Conservation (phyloP, 2,329 filamentous ascomycete species). For the Helicocarpus griseus region DNA sequence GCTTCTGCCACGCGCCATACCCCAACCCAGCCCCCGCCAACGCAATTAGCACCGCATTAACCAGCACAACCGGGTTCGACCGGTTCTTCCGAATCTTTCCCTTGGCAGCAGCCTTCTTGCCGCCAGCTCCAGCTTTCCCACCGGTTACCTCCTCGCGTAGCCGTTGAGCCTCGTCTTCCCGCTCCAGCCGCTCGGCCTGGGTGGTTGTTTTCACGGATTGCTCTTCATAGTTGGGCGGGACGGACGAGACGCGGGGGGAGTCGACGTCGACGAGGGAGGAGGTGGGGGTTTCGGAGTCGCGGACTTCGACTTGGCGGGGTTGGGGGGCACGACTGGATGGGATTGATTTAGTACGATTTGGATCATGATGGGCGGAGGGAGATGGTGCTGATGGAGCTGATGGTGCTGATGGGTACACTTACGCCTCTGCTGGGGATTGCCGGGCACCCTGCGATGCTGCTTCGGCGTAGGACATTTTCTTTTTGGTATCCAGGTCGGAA, state of each 20-base stretch:
- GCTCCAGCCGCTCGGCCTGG: constrained; percentile 36
- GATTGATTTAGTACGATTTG: neutral
- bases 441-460: constrained; percentile 38
- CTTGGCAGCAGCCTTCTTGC: neutral
- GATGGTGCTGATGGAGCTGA: constrained; percentile 16
- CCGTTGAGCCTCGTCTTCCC: constrained; percentile 26
- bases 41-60: constrained; percentile 36
- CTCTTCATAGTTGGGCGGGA: constrained; percentile 32
- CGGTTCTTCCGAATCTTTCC: constrained; percentile 29
- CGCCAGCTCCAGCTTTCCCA: too few species aligned
- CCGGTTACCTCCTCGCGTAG: constrained; percentile 14
- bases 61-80: constrained; percentile 38
- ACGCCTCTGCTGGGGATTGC: constrained; percentile 40
- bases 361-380: neutral
- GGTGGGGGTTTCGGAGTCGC: constrained; percentile 30
- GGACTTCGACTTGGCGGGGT: constrained; percentile 28
- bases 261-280: constrained; percentile 39
- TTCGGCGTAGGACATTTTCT: constrained; percentile 40
- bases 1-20: constrained; percentile 40
- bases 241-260: constrained; percentile 35
- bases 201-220: constrained; percentile 37
- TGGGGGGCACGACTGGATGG: constrained; percentile 32
- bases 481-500: neutral
- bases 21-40: constrained; percentile 34
- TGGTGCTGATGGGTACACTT: too few species aligned